Evolutionary conservation across 805 yeast genomes (phyloP).

Genomic region (Grigorovia transvaalensis): DNA sequence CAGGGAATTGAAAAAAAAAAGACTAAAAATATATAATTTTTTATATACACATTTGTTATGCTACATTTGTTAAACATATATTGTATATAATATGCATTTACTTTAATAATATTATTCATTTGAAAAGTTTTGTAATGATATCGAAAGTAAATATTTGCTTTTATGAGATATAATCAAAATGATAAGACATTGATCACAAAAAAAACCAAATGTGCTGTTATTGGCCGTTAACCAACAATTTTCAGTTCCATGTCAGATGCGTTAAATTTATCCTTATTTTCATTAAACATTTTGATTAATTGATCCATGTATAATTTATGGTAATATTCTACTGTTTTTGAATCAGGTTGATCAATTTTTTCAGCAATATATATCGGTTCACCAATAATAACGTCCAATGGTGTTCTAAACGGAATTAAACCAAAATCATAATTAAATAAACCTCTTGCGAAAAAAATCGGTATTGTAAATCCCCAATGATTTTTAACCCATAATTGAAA

Average conservation of each 20-base stretch:
- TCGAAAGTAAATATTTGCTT: too few relatives aligned
- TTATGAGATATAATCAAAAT: too few relatives aligned
- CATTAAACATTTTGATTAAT: conserved; percentile 52
- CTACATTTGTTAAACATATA: neutral
- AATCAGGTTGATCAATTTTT: conserved; percentile 34
- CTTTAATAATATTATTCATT: neutral
- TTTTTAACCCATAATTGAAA: conserved; percentile 67
- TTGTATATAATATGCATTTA: neutral
- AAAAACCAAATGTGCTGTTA: neutral
- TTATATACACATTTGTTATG: neutral
- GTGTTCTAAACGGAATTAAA: conserved; percentile 71
- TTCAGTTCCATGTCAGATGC: conserved; percentile 17
- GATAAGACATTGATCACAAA: too few relatives aligned
- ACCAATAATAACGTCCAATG: conserved; percentile 69
- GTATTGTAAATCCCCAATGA: conserved; percentile 72
- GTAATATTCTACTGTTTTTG: conserved; percentile 51
- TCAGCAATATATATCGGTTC: conserved; percentile 50
- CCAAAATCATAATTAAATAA: conserved; percentile 90
- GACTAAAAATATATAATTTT: too few relatives aligned
- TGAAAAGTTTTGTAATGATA: neutral
- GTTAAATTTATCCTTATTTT: conserved; percentile 47
- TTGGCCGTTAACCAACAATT: conserved; percentile 16
- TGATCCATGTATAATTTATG: conserved; percentile 63
- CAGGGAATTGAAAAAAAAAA: too few relatives aligned
- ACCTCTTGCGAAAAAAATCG: conserved; percentile 87